Base-by-base conservation (phyloP, 371 early-diverging fungal genomes). In the Fennellomyces sp. region DNA sequence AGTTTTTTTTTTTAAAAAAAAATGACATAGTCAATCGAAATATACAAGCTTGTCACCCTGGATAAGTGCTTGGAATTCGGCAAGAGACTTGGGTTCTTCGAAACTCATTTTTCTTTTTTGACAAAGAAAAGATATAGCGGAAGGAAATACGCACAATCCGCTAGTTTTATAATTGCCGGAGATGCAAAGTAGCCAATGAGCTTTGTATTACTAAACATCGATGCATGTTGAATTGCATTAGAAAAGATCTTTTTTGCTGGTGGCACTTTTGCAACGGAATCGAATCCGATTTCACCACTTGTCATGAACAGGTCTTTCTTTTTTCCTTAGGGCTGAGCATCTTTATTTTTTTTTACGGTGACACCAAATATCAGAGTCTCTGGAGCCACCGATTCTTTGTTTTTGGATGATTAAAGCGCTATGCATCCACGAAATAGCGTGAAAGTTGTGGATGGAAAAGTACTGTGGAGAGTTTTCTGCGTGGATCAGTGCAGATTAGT, bases 31-130 rank as follows among this genome's bases (percentile, higher is more conserved):
- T 26, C 36, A 41, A 49, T 5, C 12, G n/a, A 35, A 23, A 62
- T 63, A 35, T 64, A 68, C 79, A 23, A 64, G 54, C 59, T 68
- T 65, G 48, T 73, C 59, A 15, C 30, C 31, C 17, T 8, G 21
- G 42, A 77, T 70, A 33, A 78, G 65, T 25, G 64, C 2, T 1
- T 69, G 35, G 70, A 76, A 76, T 51, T 68, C 69, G 3, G 23
- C 61, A 25, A 69, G 66, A 60, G 62, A 57, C 48, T 69, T 69
- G 65, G 68, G 67, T 60, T 67, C 7, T 54, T 25, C 13, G 55
- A 54, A 39, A 21, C 23, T 23, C 45, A 45, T 41, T 13, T 6
- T 41, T 41, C 5, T 6, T 41, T 39, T 39, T 38, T 39, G 17
- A 39, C 17, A 39, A 11, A 17, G 23, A 6, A 45, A 45, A 45